Evolutionary conservation across 2,329 filamentous ascomycete genomes (phyloP).

Genomic region (Fusarium longipes): DNA sequence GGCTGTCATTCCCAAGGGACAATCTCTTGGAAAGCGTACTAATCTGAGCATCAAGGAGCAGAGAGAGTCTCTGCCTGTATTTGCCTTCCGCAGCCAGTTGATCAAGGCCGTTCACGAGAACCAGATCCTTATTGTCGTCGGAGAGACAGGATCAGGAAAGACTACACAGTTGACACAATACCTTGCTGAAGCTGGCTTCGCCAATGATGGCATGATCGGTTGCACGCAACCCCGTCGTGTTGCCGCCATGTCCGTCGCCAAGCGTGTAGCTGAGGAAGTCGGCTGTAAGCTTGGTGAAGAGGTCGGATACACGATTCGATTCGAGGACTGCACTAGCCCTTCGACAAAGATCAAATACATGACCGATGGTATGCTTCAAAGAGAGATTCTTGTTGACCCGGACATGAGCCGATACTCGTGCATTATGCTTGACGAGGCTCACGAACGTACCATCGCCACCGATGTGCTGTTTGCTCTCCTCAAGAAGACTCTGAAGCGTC

Average conservation of each 20-base stretch:
- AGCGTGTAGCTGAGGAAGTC: slow-evolving; percentile 95
- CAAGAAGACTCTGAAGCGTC: slow-evolving; percentile 89
- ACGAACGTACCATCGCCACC: slow-evolving; percentile 95
- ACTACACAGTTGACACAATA: slow-evolving; percentile 97
- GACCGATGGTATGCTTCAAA: slow-evolving; percentile 98
- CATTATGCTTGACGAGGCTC: slow-evolving; percentile 98
- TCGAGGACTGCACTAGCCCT: slow-evolving; percentile 91
- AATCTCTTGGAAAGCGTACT: slow-evolving; percentile 86
- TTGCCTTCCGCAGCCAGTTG: slow-evolving; percentile 85
- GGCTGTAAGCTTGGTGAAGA: slow-evolving; percentile 90
- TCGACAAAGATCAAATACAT: slow-evolving; percentile 98
- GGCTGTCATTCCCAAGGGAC: slow-evolving; percentile 81
- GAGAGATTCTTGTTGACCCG: slow-evolving; percentile 93
- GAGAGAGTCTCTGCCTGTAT: slow-evolving; percentile 89
- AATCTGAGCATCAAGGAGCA: slow-evolving; percentile 95
- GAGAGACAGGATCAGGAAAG: slow-evolving; percentile 96
- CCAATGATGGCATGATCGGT: slow-evolving; percentile 87
- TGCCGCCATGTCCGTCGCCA: slow-evolving; percentile 96
- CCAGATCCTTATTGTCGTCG: slow-evolving; percentile 94
- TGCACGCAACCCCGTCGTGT: slow-evolving; percentile 98
- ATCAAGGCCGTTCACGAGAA: slow-evolving; percentile 89
- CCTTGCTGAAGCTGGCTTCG: slow-evolving; percentile 90
- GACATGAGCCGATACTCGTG: slow-evolving; percentile 91
- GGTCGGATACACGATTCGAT: slow-evolving; percentile 97
- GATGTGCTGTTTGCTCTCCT: slow-evolving; percentile 94